Evolutionary conservation across 768 basidiomycete genomes (phyloP), one percentile per base, ranked within the genome.

Genomic region (Suillus placidus): DNA sequence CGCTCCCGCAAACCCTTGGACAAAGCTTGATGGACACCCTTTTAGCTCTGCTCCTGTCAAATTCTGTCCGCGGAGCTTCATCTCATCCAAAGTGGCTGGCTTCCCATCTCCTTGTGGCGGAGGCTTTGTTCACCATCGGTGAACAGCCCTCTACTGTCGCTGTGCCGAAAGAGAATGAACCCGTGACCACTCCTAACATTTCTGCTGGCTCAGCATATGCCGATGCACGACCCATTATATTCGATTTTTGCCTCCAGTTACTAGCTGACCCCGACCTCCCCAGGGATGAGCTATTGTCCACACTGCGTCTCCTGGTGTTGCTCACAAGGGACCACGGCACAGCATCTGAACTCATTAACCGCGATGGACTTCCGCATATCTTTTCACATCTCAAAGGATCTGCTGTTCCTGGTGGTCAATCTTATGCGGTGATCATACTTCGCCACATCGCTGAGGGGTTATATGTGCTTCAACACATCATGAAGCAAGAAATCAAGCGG

Each of bases 21-120:
- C 82, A 85, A 61, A 82, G 83, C 63, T 78, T 94, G 65, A 87
- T 94, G 85, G 88, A 90, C 57, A 82, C 83, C 64, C 79, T 94
- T 30, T 77, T 94, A 23, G 87, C 87, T 2, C 76, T 94, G 16
- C 80, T 94, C 37, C 79, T 87, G 26, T 88, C 91, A 13, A 83
- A 82, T 70, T 82, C 82, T 18, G 73, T 77, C 42, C 84, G 81
- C 64, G 78, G 79, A 52, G 84, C 86, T 63, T 79, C 82, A 3
- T 84, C 84, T n/a, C 85, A 86, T 61, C 95, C 97, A 10, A 88
- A 86, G 71, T 99, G 97, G 97, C 84, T 97, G 6, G 88, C 95
- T 1, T 85, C 93, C 2, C 88, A 91, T 71, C 82, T 99, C 14
- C 85, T 97, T 14, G 91, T 96, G 60, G 88, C 89, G 7, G 95